phyloP scores from a whole-genome alignment of 805 yeast genomes.

The Spencermartinsiella europaea region DNA sequence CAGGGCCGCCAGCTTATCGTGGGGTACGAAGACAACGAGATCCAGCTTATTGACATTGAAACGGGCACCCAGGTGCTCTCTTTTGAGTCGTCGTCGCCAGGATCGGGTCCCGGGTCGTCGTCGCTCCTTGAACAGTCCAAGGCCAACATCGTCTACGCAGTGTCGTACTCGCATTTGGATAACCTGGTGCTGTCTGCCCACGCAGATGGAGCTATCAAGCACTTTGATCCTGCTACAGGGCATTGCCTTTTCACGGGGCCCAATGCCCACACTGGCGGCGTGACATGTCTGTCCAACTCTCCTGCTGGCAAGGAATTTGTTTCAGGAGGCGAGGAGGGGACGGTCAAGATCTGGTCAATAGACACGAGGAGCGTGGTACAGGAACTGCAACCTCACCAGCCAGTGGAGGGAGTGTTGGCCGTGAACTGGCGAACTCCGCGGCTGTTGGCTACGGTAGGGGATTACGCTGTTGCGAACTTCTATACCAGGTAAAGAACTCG shows the following conservation, averaged over 20 bases:
- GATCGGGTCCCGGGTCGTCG: too few species aligned
- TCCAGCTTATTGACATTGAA: constrained; percentile 14
- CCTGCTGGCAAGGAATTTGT: constrained; percentile 9
- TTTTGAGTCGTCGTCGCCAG: not conserved
- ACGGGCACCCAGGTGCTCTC: not conserved
- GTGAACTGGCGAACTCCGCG: constrained; percentile 8
- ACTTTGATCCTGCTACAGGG: constrained; percentile 13
- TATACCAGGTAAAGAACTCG: constrained; percentile 1
- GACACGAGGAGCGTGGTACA: constrained; percentile 1
- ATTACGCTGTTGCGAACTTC: constrained; percentile 5
- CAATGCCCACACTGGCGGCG: constrained; percentile 10
- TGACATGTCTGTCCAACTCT: constrained; percentile 7
- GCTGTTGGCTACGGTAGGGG: constrained; percentile 10
- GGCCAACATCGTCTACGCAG: not conserved
- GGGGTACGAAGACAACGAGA: constrained; percentile 18
- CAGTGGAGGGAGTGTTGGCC: constrained; percentile 8
- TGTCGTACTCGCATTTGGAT: constrained; percentile 1
- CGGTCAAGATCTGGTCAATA: constrained; percentile 14
- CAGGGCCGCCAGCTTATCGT: constrained; percentile 17
- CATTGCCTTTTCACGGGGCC: not conserved
- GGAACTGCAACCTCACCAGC: constrained; percentile 5
- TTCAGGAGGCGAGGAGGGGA: constrained; percentile 16
- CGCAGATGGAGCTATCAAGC: constrained; percentile 16
- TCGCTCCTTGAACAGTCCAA: not conserved
- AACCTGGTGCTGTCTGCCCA: constrained; percentile 11